These are phyloP conservation scores for Ustilago bromivora DNA, from an alignment of 1,284 basidiomycete species.

Conservation along the genomic window DNA sequence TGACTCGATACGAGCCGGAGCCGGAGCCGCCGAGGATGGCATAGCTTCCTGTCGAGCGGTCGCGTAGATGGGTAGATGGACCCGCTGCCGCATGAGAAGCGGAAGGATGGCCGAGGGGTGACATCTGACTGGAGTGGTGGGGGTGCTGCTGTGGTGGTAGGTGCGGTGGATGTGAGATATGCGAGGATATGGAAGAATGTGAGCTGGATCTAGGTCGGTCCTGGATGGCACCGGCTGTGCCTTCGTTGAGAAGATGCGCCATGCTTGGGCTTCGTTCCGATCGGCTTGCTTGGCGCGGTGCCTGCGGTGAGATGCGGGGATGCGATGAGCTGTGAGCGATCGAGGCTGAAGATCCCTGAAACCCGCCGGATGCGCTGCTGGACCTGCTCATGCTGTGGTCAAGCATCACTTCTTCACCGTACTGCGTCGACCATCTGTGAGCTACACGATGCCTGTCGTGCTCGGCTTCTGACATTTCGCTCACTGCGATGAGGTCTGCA, in stretches of 20 bases:
- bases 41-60: conserved; percentile 11
- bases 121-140: conserved; percentile 28
- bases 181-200: conserved; percentile 49
- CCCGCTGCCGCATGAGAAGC: conserved; percentile 3
- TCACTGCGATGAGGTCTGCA: conserved; percentile 45
- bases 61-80: conserved; percentile 15
- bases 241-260: conserved; percentile 52
- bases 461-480: conserved; percentile 46
- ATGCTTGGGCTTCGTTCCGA: conserved; percentile 53
- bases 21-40: neutral
- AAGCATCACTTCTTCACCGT: conserved; percentile 15
- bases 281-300: conserved; percentile 20
- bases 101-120: conserved; percentile 24
- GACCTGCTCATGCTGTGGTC: conserved; percentile 48
- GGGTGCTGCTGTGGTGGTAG: conserved; percentile 8
- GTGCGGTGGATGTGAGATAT: conserved; percentile 32
- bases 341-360: conserved; percentile 18
- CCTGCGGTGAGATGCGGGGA: conserved; percentile 25
- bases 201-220: conserved; percentile 47
- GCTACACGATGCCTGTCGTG: conserved; percentile 28
- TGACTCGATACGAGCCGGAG: conserved; percentile 17
- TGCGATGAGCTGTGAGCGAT: conserved; percentile 23
- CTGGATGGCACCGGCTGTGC: conserved; percentile 44
- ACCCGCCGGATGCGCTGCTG: conserved; percentile 37
- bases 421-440: conserved; percentile 17